These are phyloP conservation scores for Lizonia empirigonia DNA, from an alignment of 2,329 filamentous ascomycete genomes.

Conservation along the genomic window DNA sequence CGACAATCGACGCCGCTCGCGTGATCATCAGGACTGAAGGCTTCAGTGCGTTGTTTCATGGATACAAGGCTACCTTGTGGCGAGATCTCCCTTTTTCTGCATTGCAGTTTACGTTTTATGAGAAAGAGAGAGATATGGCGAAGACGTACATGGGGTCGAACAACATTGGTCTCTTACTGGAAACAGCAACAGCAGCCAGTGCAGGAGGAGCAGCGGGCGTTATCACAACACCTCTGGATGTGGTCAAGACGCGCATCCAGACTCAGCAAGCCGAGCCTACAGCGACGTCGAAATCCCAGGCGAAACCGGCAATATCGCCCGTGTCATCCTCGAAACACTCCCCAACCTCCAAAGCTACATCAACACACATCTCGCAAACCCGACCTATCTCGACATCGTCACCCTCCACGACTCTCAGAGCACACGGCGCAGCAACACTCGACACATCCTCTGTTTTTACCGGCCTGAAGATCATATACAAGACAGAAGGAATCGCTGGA, in stretches of 20 bases:
- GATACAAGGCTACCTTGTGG: conserved; percentile 95
- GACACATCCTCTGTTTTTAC: conserved; percentile 89
- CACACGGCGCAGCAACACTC: conserved; percentile 77
- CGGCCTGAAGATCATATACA: conserved; percentile 86
- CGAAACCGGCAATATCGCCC: conserved; percentile 26
- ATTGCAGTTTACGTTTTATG: conserved; percentile 97
- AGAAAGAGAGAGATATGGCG: conserved; percentile 86
- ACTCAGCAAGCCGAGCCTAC: conserved; percentile 73
- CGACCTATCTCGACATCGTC: conserved; percentile 88
- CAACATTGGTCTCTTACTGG: conserved; percentile 83
- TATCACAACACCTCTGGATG: conserved; percentile 93
- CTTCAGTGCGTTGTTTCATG: conserved; percentile 84
- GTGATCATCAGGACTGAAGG: conserved; percentile 87
- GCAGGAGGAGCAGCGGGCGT: conserved; percentile 93
- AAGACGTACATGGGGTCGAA: conserved; percentile 76
- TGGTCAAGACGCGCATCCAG: conserved; percentile 95
- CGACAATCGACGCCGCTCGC: conserved; percentile 79
- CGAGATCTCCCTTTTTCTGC: conserved; percentile 95
- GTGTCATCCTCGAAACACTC: conserved; percentile 41
- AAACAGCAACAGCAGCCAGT: conserved; percentile 85
- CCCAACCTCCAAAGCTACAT: conserved; percentile 28
- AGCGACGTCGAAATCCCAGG: conserved; percentile 18
- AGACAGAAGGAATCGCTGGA: conserved; percentile 82
- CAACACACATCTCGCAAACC: conserved; percentile 48
- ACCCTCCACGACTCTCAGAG: conserved; percentile 79